Evolutionary conservation across 345 rosid species (phyloP).

Genomic region (Euphorbia tirucalli): DNA sequence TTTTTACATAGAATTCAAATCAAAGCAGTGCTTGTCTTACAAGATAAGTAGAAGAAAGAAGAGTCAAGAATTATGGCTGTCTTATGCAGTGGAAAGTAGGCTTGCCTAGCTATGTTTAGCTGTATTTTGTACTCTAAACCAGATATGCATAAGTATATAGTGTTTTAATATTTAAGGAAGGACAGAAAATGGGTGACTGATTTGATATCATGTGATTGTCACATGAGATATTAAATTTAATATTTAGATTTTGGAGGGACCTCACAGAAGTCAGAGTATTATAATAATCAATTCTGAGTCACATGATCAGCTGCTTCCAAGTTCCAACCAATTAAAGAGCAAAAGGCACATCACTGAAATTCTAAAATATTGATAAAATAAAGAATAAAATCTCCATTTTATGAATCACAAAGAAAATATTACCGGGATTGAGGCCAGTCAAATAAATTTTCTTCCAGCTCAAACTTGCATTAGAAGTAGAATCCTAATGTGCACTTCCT

Average conservation of each 20-base stretch:
- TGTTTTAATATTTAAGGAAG: slow-evolving; percentile 15
- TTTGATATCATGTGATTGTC: slow-evolving; percentile 43
- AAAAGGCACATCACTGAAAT: slow-evolving; percentile 12
- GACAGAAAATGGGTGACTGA: slow-evolving; percentile 28
- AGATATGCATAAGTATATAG: slow-evolving; percentile 11
- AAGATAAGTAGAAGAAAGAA: slow-evolving; percentile 17
- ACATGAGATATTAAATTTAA: slow-evolving; percentile 34
- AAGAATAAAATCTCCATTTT: slow-evolving; percentile 4
- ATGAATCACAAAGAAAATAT: slow-evolving; percentile 9
- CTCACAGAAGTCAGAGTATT: slow-evolving; percentile 27
- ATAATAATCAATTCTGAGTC: slow-evolving; percentile 34
- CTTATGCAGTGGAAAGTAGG: slow-evolving; percentile 25
- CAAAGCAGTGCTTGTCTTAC: too few species aligned
- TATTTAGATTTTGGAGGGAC: slow-evolving; percentile 16
- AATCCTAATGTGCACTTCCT: slow-evolving; percentile 17
- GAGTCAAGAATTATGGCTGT: slow-evolving; percentile 19
- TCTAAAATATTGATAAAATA: not conserved
- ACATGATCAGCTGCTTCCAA: slow-evolving; percentile 42
- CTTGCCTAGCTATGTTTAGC: slow-evolving; percentile 17
- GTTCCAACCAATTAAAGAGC: slow-evolving; percentile 29
- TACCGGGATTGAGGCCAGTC: slow-evolving; percentile 13
- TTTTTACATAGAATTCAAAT: too few species aligned
- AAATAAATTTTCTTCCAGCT: slow-evolving; percentile 15
- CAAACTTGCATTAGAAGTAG: too few species aligned
- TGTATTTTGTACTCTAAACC: slow-evolving; percentile 9